Evolutionary conservation across 345 rosid species (phyloP), one percentile per base, ranked within the genome.

Genomic region (Barbarea vulgaris): DNA sequence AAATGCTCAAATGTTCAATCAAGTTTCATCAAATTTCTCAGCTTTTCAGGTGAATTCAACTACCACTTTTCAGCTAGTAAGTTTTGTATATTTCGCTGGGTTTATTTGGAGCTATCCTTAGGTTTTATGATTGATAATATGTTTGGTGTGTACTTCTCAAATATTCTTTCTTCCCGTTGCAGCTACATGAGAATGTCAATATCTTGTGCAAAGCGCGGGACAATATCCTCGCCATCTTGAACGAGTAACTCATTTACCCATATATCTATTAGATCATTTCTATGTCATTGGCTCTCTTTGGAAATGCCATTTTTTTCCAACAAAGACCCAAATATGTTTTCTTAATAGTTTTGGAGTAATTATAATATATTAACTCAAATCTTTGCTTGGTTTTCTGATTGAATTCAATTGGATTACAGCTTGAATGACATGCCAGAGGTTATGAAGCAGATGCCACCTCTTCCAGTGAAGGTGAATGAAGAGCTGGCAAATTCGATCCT

Each of bases 381-480:
- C 1, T 27, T 44, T 37, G n/a, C 9, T 53, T 9, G 15, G 39
- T 36, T 13, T 55, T 34, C 34, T 52, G 57, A 33, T 53, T 72
- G 73, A 17, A 42, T 15, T 36, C 34, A 42, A 33, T n/a, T 66
- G 73, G 13, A n/a, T 55, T 81, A 72, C 88, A 91, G 97, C 84
- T 72, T 91, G 84, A 89, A 81, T 60, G 95, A 91, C 75, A 69
- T 81, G 84, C 97, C 97, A 3, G 97, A 91, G 68, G 84, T 86
- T 54, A 91, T 91, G 97, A 86, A 85, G 80, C 93, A 89, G 79
- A 91, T 91, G 95, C 95, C 97, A 44, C 91, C 88, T 9, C 89
- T 91, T 76, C 95, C 97, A 1, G 86, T 86, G 70, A 89, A 87
- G 82, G 60, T 91, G 72, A 89, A 91, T 9, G 93, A 91, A 31